Conservation (phyloP, 352 stramenopile genomes). For the Phytophthora nicotianae region DNA sequence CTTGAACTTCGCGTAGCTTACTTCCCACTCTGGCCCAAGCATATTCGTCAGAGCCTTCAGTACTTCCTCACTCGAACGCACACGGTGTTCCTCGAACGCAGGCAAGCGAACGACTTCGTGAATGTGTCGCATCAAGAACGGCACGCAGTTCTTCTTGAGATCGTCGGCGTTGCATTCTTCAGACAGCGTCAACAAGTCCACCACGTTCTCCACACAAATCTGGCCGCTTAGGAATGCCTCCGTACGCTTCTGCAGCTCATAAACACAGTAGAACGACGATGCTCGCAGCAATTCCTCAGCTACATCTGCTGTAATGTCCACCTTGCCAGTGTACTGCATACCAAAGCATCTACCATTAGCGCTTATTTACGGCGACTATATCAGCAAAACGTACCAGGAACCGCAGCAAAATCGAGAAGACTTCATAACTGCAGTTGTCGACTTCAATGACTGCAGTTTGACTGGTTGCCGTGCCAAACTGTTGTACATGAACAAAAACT, state of each 20-base stretch:
- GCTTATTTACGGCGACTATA: background rate
- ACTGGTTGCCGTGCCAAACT: conserved; percentile 84
- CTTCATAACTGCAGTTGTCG: conserved; percentile 89
- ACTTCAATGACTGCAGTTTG: conserved; percentile 89
- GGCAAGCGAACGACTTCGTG: conserved; percentile 81
- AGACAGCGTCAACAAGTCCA: conserved; percentile 74
- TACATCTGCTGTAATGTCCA: conserved; percentile 81
- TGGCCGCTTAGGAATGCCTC: conserved; percentile 83
- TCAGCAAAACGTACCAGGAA: conserved; percentile 69
- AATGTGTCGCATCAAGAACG: conserved; percentile 88
- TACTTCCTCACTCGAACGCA: conserved; percentile 84
- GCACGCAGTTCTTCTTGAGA: conserved; percentile 86
- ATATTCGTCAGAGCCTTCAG: conserved; percentile 82
- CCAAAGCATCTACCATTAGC: conserved; percentile 21
- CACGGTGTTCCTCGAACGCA: conserved; percentile 76
- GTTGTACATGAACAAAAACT: conserved; percentile 21
- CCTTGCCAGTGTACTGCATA: conserved; percentile 87
- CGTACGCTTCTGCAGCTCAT: conserved; percentile 85
- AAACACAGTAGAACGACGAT: conserved; percentile 83
- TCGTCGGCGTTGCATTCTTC: conserved; percentile 82
- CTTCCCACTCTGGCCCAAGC: conserved; percentile 79
- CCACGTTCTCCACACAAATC: conserved; percentile 83
- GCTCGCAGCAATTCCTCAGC: conserved; percentile 83
- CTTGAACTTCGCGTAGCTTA: conserved; percentile 75
- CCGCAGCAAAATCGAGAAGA: conserved; percentile 83